phyloP scores from a whole-genome alignment of 2,329 filamentous ascomycete species.

The Penicillium sp. region DNA sequence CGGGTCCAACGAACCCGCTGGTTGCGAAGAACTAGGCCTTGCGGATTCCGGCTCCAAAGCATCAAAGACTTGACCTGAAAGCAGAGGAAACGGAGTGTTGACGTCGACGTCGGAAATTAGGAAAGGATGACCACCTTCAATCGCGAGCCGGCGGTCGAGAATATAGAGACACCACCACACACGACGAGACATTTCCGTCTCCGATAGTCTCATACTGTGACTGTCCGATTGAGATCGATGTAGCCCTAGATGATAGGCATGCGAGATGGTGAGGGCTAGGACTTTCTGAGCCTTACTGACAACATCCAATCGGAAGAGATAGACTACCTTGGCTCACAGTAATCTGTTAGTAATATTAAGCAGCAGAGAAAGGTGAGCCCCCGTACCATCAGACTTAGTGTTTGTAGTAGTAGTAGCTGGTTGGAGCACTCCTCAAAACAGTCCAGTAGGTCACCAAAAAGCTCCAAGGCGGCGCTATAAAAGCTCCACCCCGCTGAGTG shows the following conservation, averaged over 20 bases:
- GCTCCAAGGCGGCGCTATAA: constrained; percentile 27
- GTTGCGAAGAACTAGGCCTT: no score
- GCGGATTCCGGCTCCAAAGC: no score
- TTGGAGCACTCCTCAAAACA: constrained; percentile 20
- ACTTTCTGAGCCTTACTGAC: constrained; percentile 19
- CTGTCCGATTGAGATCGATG: constrained; percentile 26
- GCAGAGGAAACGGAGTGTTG: constrained; percentile 24
- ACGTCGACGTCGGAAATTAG: constrained; percentile 32
- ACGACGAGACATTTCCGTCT: constrained; percentile 33
- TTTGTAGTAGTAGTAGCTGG: background rate
- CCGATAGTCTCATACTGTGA: constrained; percentile 18
- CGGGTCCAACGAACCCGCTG: background rate
- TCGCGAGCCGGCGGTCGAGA: constrained; percentile 30
- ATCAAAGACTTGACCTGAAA: no score
- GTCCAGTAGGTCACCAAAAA: constrained; percentile 26
- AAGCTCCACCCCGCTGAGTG: constrained; percentile 34
- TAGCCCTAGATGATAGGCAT: constrained; percentile 29
- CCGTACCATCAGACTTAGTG: background rate
- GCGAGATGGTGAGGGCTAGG: constrained; percentile 26
- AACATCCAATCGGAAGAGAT: constrained; percentile 28
- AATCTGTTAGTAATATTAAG: constrained; percentile 26
- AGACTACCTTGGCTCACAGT: constrained; percentile 28
- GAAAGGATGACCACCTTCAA: constrained; percentile 34
- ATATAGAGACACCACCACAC: constrained; percentile 37
- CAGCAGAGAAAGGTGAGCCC: constrained; percentile 15